These are phyloP conservation scores for Golubevia pallescens DNA, from an alignment of 1,284 basidiomycete species.

Conservation along the genomic window DNA sequence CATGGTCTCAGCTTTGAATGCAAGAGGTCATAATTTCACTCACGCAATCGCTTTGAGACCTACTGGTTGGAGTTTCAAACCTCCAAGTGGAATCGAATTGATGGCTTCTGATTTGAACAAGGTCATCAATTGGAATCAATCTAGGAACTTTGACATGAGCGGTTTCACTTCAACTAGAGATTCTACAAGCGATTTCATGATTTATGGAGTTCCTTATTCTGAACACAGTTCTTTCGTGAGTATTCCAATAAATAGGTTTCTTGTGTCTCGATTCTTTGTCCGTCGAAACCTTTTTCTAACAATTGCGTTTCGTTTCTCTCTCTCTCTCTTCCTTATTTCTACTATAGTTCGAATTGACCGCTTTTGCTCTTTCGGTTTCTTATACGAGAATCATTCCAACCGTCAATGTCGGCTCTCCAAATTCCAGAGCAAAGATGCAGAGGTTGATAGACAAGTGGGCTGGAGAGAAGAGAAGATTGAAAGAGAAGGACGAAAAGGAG, in stretches of 20 bases:
- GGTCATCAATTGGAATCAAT: constrained; percentile 36
- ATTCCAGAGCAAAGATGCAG: constrained; percentile 42
- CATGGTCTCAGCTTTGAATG: constrained; percentile 34
- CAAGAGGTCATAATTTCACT: constrained; percentile 36
- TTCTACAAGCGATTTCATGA: constrained; percentile 39
- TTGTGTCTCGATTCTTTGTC: too few relatives aligned
- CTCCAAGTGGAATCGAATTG: constrained; percentile 23
- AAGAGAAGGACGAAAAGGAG: constrained; percentile 19
- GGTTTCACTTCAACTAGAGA: constrained; percentile 39
- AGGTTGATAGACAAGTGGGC: constrained; percentile 55
- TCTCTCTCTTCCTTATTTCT: background rate
- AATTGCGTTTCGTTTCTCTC: background rate
- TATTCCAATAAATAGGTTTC: background rate
- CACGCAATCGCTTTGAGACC: constrained; percentile 55
- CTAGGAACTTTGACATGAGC: constrained; percentile 19
- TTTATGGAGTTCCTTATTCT: constrained; percentile 59
- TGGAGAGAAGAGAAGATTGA: constrained; percentile 28
- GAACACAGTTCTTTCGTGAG: constrained; percentile 56
- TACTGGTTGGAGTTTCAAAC: constrained; percentile 57
- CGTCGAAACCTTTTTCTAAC: too few relatives aligned
- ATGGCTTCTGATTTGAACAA: constrained; percentile 19
- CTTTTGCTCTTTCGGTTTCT: constrained; percentile 31
- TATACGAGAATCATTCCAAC: constrained; percentile 53
- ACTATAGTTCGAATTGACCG: constrained; percentile 38
- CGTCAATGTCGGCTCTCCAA: constrained; percentile 46